Percentiles rank a stretch among this genome's conserved stretches.
Conservation (phyloP, 257 asterid genomes). For the Solanum chilense region DNA sequence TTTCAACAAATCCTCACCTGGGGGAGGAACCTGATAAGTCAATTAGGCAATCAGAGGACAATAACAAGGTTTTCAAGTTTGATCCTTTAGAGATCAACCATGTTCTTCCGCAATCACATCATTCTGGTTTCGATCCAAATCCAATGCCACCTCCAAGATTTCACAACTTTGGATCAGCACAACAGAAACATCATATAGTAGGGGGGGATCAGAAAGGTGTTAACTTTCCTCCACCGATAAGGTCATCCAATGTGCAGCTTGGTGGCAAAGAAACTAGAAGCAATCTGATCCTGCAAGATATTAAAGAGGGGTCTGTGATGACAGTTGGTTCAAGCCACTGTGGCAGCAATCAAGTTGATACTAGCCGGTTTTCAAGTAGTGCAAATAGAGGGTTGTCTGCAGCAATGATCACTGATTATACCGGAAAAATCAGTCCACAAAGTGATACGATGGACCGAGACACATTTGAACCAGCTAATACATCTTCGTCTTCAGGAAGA, state of each 20-base stretch:
- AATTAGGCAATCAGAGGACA: conserved; percentile 3
- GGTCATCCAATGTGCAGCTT: not conserved
- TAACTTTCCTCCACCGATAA: not conserved
- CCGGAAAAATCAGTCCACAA: conserved; percentile 17
- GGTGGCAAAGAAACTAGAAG: not conserved
- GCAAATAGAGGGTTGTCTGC: conserved; percentile 14
- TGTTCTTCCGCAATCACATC: not conserved
- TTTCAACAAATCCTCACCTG: conserved; percentile 14
- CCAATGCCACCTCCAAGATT: conserved; percentile 36
- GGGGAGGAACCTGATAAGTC: conserved; percentile 6
- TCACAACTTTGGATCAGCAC: not conserved
- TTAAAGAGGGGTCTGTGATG: conserved; percentile 30
- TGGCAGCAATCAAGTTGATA: conserved; percentile 61
- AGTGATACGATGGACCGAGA: conserved; percentile 30
- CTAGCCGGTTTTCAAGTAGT: conserved; percentile 30
- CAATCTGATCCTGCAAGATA: not conserved
- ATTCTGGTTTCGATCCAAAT: conserved; percentile 8
- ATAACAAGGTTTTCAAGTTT: conserved; percentile 4
- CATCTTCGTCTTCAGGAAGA: conserved; percentile 66
- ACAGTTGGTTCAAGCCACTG: conserved; percentile 68
- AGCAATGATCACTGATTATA: conserved; percentile 10
- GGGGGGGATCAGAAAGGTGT: not conserved
- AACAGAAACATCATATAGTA: not conserved
- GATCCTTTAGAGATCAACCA: conserved; percentile 4
- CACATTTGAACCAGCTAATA: conserved; percentile 22